Percentiles rank a stretch among this genome's conserved stretches.
These are phyloP conservation scores for Diplodia scrobiculata DNA, from an alignment of 2,329 filamentous ascomycete species.

Conservation along the genomic window DNA sequence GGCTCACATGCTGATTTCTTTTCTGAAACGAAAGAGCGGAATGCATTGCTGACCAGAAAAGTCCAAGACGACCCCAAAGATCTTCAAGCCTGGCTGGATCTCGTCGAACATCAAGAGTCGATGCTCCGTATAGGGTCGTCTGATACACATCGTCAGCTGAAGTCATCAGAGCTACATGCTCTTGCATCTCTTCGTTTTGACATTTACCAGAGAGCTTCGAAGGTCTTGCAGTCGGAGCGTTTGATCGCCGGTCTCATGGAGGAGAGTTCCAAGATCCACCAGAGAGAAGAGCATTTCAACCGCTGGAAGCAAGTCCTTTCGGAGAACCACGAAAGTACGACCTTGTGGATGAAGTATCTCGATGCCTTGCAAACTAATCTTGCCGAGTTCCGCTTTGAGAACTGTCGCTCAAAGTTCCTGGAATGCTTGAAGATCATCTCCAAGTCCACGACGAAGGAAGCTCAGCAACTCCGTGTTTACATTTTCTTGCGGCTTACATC, in stretches of 20 bases:
- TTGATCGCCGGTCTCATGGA: conserved; percentile 70
- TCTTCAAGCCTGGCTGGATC: conserved; percentile 70
- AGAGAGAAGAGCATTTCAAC: conserved; percentile 59
- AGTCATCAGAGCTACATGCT: conserved; percentile 65
- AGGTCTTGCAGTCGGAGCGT: conserved; percentile 54
- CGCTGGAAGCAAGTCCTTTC: conserved; percentile 67
- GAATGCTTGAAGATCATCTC: conserved; percentile 56
- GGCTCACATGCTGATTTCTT: conserved; percentile 31
- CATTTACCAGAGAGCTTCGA: conserved; percentile 75
- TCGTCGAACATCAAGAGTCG: conserved; percentile 76
- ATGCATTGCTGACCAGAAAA: conserved; percentile 63
- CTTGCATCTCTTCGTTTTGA: conserved; percentile 78
- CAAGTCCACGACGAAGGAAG: conserved; percentile 41
- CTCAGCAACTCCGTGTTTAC: conserved; percentile 57
- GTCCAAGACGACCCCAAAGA: conserved; percentile 69
- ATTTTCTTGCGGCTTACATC: conserved; percentile 73
- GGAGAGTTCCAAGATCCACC: conserved; percentile 76
- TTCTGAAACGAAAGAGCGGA: conserved; percentile 51
- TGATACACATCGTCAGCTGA: conserved; percentile 47
- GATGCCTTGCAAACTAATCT: conserved; percentile 71
- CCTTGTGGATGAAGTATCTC: conserved; percentile 72
- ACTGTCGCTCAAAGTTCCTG: conserved; percentile 62
- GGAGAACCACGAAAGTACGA: conserved; percentile 59
- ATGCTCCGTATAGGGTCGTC: conserved; percentile 59
- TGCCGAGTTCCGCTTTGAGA: conserved; percentile 67